Conservation (phyloP, 2,329 filamentous ascomycete genomes). For the Elsinoe fawcettii region DNA sequence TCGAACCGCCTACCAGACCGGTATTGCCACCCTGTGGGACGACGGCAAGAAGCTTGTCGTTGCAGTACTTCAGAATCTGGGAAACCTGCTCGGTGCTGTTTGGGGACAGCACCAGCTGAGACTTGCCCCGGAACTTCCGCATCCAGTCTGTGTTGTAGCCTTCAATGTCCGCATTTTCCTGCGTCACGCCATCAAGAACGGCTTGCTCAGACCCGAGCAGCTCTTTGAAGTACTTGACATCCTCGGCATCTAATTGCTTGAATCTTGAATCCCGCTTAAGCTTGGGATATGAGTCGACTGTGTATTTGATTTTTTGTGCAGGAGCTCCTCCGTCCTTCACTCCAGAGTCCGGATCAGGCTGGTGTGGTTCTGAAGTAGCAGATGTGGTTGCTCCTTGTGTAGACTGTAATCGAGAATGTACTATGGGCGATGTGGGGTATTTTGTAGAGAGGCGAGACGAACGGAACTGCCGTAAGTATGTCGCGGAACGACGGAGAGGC, state of each 20-base stretch:
- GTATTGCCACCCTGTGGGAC: conserved; percentile 97
- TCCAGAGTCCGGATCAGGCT: conserved; percentile 23
- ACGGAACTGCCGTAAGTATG: conserved; percentile 27
- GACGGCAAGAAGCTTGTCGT: conserved; percentile 82
- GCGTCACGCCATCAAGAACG: conserved; percentile 73
- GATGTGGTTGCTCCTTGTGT: conserved; percentile 25
- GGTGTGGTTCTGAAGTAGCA: conserved; percentile 22
- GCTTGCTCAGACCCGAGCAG: conserved; percentile 73
- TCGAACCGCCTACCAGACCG: conserved; percentile 86
- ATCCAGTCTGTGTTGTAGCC: conserved; percentile 98
- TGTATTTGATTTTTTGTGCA: conserved; percentile 57
- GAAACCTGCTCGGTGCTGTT: conserved; percentile 79
- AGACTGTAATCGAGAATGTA: conserved; percentile 26
- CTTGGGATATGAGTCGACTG: conserved; percentile 75
- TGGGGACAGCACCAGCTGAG: conserved; percentile 79
- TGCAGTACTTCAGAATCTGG: conserved; percentile 88
- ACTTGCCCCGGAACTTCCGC: conserved; percentile 93
- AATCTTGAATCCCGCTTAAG: conserved; percentile 75
- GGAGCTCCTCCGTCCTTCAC: conserved; percentile 24
- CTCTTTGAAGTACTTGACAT: conserved; percentile 74
- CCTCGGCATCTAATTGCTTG: conserved; percentile 61
- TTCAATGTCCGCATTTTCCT: conserved; percentile 70
- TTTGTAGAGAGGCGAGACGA: conserved; percentile 26
- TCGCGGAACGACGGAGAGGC: conserved; percentile 19
- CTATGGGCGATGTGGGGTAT: conserved; percentile 21